Evolutionary conservation across 2,329 filamentous ascomycete species (phyloP).

Genomic region (Epichloe hybrida): DNA sequence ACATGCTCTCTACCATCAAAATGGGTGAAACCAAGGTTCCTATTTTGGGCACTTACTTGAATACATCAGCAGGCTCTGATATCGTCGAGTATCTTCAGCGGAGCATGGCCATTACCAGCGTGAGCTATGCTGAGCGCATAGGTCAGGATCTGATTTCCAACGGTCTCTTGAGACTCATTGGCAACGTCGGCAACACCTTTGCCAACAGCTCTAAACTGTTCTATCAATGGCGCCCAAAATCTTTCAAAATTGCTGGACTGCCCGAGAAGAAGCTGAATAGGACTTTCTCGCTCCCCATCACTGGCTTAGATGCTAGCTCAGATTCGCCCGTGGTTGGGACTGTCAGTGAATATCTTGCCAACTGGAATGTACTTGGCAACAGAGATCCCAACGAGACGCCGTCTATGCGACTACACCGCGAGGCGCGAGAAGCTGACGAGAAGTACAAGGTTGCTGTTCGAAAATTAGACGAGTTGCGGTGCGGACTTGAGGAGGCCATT

Average conservation of each 20-base stretch:
- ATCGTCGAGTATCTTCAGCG: conserved; percentile 93
- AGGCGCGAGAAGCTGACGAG: conserved; percentile 82
- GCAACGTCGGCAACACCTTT: conserved; percentile 89
- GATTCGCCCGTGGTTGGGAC: conserved; percentile 73
- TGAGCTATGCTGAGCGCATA: conserved; percentile 86
- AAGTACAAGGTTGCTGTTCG: conserved; percentile 79
- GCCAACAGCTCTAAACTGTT: conserved; percentile 96
- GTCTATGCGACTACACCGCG: conserved; percentile 69
- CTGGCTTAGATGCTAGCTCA: conserved; percentile 32
- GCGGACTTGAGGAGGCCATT: conserved; percentile 91
- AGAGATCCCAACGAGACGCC: conserved; percentile 88
- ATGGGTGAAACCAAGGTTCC: conserved; percentile 88
- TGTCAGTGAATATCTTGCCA: conserved; percentile 77
- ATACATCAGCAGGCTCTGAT: conserved; percentile 80
- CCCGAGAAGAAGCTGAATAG: conserved; percentile 79
- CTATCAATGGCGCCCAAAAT: conserved; percentile 92
- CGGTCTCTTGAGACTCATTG: conserved; percentile 80
- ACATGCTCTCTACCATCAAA: conserved; percentile 78
- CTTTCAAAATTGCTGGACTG: conserved; percentile 75
- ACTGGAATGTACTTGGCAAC: conserved; percentile 80
- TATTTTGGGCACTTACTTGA: conserved; percentile 87
- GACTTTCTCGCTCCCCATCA: conserved; percentile 58
- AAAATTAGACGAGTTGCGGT: conserved; percentile 80
- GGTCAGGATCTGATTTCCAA: conserved; percentile 82
- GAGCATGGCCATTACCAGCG: conserved; percentile 67